phyloP scores from a whole-genome alignment of 441 rosid species.

The Adansonia rubrostipa region DNA sequence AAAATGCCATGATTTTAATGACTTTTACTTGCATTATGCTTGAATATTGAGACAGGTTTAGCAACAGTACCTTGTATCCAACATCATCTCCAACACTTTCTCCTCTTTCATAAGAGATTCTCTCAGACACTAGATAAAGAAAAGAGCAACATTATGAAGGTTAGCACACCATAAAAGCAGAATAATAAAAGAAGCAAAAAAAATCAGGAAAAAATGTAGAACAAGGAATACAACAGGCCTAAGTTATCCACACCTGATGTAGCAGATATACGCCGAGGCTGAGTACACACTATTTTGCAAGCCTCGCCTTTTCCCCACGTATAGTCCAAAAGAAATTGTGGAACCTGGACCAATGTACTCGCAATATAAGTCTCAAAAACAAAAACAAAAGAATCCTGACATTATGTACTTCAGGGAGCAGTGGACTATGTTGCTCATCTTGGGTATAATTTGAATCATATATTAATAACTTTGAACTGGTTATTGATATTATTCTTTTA shows the following conservation, averaged over 20 bases:
- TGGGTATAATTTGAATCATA: slow-evolving; percentile 6
- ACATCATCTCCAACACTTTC: slow-evolving; percentile 72
- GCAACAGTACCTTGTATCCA: slow-evolving; percentile 82
- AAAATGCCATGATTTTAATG: neutral
- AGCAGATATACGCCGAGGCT: slow-evolving; percentile 98
- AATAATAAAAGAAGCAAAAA: slow-evolving; percentile 11
- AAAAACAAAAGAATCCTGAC: slow-evolving; percentile 5
- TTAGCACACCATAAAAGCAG: slow-evolving; percentile 20
- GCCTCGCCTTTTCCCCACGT: slow-evolving; percentile 79
- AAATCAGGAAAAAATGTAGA: neutral
- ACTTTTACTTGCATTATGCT: neutral
- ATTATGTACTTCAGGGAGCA: neutral
- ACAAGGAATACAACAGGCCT: slow-evolving; percentile 16
- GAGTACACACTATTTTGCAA: slow-evolving; percentile 94
- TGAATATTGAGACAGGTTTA: slow-evolving; percentile 13
- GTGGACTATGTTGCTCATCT: neutral
- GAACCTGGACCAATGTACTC: slow-evolving; percentile 59
- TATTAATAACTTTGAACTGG: neutral
- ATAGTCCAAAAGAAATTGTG: slow-evolving; percentile 83
- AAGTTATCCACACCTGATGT: slow-evolving; percentile 66
- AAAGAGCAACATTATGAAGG: slow-evolving; percentile 27
- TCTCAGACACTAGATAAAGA: slow-evolving; percentile 78
- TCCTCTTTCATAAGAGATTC: slow-evolving; percentile 92
- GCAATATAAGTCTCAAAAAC: slow-evolving; percentile 16
- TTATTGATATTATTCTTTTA: slow-evolving; percentile 17